phyloP scores from a whole-genome alignment of 1,284 basidiomycete species.

The Fomes fomentarius region DNA sequence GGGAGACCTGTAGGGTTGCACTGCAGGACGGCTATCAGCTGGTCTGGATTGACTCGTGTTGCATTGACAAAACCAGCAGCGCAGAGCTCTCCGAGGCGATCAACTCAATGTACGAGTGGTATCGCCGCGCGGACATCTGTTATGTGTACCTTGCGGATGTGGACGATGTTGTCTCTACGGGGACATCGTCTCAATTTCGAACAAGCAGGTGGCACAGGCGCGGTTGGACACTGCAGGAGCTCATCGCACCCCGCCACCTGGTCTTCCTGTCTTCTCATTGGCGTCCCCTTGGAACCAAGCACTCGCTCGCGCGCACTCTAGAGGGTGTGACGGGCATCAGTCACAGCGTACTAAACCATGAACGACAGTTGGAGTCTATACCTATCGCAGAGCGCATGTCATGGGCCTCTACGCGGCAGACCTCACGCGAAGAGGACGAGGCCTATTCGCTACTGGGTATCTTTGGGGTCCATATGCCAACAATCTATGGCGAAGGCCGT shows the following conservation, averaged over 20 bases:
- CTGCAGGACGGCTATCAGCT: background rate
- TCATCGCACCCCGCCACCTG: background rate
- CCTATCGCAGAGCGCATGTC: conserved; percentile 7
- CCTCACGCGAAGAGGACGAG: conserved; percentile 4
- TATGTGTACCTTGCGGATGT: conserved; percentile 6
- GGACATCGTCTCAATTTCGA: too few species aligned
- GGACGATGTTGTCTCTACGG: background rate
- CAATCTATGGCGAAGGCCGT: conserved; percentile 7
- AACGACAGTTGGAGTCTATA: background rate
- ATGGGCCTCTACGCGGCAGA: conserved; percentile 2
- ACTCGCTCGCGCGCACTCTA: background rate
- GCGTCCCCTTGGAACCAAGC: conserved; percentile 8
- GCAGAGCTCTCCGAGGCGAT: conserved; percentile 14
- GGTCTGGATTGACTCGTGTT: conserved; percentile 16
- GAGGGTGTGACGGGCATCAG: conserved; percentile 1
- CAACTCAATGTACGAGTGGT: conserved; percentile 14
- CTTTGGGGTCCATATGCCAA: conserved; percentile 9
- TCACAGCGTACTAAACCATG: background rate
- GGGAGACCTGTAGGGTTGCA: background rate
- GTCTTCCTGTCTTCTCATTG: background rate
- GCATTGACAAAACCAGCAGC: conserved; percentile 14
- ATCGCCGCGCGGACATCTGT: conserved; percentile 4
- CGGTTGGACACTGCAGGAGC: background rate
- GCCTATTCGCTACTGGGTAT: conserved; percentile 13
- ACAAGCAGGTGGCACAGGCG: background rate